Conservation (phyloP, 2,329 filamentous ascomycete genomes). For the Hawksworthiomyces lignivorus region DNA sequence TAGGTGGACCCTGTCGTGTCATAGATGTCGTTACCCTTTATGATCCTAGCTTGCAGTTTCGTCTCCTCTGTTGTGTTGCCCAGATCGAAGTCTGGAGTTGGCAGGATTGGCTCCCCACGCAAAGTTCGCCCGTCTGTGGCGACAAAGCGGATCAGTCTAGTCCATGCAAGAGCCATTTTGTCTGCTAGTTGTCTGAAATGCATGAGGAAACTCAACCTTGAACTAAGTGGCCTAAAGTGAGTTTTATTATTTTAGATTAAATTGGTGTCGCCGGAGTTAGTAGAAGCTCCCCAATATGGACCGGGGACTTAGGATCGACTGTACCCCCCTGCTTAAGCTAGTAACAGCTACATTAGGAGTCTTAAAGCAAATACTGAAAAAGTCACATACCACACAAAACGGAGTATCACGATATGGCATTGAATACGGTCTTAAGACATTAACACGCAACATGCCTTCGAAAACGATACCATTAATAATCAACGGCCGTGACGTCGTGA, state of each 20-base stretch:
- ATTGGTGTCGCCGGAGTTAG: not conserved
- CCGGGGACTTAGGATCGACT: too few species aligned
- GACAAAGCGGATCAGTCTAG: constrained; percentile 47
- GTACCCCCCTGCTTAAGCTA: too few species aligned
- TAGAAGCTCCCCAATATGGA: not conserved
- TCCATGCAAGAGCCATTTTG: constrained; percentile 33
- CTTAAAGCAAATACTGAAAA: not conserved
- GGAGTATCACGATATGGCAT: too few species aligned
- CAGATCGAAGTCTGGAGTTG: constrained; percentile 37
- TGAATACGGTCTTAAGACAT: not conserved
- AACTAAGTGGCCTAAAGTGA: not conserved
- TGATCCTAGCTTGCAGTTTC: constrained; percentile 42
- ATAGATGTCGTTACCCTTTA: constrained; percentile 41
- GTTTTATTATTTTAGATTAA: not conserved
- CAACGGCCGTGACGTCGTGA: not conserved
- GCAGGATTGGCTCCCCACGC: constrained; percentile 44
- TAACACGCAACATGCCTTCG: too few species aligned
- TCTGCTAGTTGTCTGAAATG: not conserved
- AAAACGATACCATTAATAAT: not conserved
- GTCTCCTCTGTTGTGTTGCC: constrained; percentile 39
- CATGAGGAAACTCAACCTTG: not conserved
- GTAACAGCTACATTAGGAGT: too few species aligned
- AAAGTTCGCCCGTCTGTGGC: constrained; percentile 41
- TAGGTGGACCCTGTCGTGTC: constrained; percentile 36
- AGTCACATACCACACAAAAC: not conserved